phyloP scores from a whole-genome alignment of 768 basidiomycete genomes.

The Psilocybe subaeruginosa region DNA sequence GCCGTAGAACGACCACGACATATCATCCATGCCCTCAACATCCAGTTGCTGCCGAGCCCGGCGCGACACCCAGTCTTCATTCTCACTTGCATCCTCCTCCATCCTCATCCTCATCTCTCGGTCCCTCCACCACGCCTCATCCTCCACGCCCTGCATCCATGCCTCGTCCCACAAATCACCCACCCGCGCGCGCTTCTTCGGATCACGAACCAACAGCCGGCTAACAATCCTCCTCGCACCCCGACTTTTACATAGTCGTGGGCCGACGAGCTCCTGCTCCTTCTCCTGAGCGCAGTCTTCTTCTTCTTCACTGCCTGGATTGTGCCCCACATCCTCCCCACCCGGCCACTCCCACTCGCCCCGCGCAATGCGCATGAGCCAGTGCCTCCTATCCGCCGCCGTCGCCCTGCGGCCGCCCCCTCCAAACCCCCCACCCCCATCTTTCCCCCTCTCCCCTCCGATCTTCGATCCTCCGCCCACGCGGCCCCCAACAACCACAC shows the following conservation, averaged over 20 bases:
- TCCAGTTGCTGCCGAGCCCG: not conserved
- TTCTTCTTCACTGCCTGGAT: not conserved
- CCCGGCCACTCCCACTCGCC: constrained; percentile 80
- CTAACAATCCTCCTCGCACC: constrained; percentile 60
- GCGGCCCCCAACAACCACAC: constrained; percentile 32
- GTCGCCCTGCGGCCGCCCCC: constrained; percentile 15
- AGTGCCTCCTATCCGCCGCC: constrained; percentile 47
- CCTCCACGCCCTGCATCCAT: constrained; percentile 43
- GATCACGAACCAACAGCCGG: constrained; percentile 70
- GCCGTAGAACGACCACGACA: not conserved
- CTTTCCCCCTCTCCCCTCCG: constrained; percentile 39
- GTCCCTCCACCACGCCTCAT: constrained; percentile 16
- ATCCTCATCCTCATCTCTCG: not conserved
- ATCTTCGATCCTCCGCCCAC: constrained; percentile 31
- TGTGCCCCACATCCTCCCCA: constrained; percentile 6
- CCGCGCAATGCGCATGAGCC: constrained; percentile 80
- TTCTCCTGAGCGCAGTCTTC: not conserved
- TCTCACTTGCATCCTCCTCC: not conserved
- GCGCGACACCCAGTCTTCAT: not conserved
- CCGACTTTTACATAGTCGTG: constrained; percentile 37
- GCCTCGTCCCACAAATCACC: constrained; percentile 64
- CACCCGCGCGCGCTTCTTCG: constrained; percentile 62
- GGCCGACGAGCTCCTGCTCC: constrained; percentile 36
- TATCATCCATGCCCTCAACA: not conserved
- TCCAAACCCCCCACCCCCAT: constrained; percentile 20